Evolutionary conservation across 352 stramenopile species (phyloP), one percentile per base, ranked within the genome.

Genomic region (Globisporangium uncinulatum): DNA sequence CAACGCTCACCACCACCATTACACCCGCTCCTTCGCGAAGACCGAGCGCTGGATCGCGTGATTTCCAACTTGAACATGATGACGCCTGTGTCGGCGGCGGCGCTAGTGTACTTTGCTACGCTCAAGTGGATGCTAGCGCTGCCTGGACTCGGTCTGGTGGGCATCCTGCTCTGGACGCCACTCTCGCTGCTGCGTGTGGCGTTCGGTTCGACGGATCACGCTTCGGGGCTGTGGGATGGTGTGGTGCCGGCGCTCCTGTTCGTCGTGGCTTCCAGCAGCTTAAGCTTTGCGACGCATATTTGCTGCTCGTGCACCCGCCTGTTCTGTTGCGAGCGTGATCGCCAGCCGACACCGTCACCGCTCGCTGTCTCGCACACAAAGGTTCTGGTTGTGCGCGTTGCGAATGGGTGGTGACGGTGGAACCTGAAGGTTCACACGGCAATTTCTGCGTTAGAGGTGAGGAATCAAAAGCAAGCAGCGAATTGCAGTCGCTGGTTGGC

Each of bases 41-140:
- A 41, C 8, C 24, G 32, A 15, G 3, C 29, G 1, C 42, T 31
- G n/a, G 21, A 66, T 15, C 54, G 57, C 19, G 50, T 62, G 3
- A 29, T 61, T 4, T 61, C 57, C 6, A 57, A 47, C 6, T 57
- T 68, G 2, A 13, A 19, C 34, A 11, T 14, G 3, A n/a, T 66
- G 32, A 57, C 61, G 17, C 42, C 36, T 6, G 57, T 59, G 37
- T 60, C 61, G 36, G 31, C 55, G 19, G 53, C 56, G 44, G 54
- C 65, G 51, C 48, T 72, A 14, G 11, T 65, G 13, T 69, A 72
- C 56, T 55, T 72, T 20, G 54, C 56, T 10, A 59, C 44, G n/a
- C 44, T 72, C 45, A 72, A 69, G 54, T 58, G 61, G 34, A 5
- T 66, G 2, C 47, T 68, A 1, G 61, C 44, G 3, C 43, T 56